Conservation (phyloP, 2,329 filamentous ascomycete genomes). For the Dactylellina parvicollis region DNA sequence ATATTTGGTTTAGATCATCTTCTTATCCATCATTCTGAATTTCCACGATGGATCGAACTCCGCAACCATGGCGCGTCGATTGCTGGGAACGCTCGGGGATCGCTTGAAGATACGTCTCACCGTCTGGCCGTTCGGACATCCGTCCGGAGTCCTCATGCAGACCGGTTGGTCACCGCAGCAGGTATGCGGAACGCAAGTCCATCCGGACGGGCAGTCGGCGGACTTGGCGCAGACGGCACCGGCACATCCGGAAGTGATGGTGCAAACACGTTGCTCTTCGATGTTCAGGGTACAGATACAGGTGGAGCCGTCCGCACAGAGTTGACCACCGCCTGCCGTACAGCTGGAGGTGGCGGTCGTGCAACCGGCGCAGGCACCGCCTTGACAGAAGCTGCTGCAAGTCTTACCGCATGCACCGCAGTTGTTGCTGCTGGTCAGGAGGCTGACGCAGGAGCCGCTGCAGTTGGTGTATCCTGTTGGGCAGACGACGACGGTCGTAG, state of each 20-base stretch:
- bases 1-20: neutral
- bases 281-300: conserved; percentile 37
- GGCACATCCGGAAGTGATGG: conserved; percentile 15
- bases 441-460: neutral
- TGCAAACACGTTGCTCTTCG: conserved; percentile 33
- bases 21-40: conserved; percentile 14
- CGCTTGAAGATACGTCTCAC: conserved; percentile 25
- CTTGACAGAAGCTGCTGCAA: conserved; percentile 27
- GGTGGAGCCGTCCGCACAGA: conserved; percentile 33
- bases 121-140: conserved; percentile 34
- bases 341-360: conserved; percentile 15
- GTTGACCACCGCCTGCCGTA: conserved; percentile 11
- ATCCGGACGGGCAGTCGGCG: conserved; percentile 15
- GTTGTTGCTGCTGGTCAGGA: conserved; percentile 8
- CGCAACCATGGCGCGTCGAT: conserved; percentile 12
- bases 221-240: conserved; percentile 14
- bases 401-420: conserved; percentile 24
- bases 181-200: conserved; percentile 28
- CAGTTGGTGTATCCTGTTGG: conserved; percentile 15
- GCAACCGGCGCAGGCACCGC: conserved; percentile 38
- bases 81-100: neutral
- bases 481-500: conserved; percentile 15
- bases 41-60: conserved; percentile 39
- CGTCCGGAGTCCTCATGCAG: conserved; percentile 35
- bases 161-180: conserved; percentile 33